These are phyloP conservation scores for Fraxinus angustifolia DNA, from an alignment of 305 asterid genomes.

Conservation along the genomic window DNA sequence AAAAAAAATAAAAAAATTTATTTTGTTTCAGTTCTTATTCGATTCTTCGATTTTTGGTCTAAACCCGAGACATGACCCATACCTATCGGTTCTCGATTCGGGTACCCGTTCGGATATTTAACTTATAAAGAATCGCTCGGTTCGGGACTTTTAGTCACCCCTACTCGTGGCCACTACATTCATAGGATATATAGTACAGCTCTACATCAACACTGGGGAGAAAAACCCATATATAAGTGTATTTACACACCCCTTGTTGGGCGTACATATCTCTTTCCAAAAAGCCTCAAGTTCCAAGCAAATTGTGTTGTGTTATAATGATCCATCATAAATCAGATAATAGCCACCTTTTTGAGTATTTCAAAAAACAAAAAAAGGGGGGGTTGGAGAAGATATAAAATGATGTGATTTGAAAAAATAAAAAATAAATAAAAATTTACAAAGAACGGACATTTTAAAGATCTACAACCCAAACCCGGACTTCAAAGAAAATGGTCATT, in stretches of 20 bases:
- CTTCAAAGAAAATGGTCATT: constrained; percentile 1
- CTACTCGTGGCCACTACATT: background rate
- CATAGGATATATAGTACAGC: background rate
- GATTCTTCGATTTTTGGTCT: no score
- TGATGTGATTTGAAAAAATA: background rate
- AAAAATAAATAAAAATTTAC: no score
- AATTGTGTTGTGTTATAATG: background rate
- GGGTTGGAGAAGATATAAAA: background rate
- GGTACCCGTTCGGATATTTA: no score
- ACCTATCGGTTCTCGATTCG: no score
- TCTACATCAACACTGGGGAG: background rate
- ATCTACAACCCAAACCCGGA: background rate
- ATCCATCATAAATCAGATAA: background rate
- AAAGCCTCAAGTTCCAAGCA: constrained; percentile 2
- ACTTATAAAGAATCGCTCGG: no score
- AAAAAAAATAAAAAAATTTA: no score
- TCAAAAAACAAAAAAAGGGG: background rate
- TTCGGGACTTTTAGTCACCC: no score
- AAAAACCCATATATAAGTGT: background rate
- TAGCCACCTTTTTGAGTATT: background rate
- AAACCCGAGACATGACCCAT: no score
- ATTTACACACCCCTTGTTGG: background rate
- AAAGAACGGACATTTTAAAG: background rate
- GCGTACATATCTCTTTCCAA: background rate
- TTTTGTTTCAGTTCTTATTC: no score